Base-by-base conservation (phyloP, 495 filamentous ascomycete genomes). In the Choiromyces venosus region DNA sequence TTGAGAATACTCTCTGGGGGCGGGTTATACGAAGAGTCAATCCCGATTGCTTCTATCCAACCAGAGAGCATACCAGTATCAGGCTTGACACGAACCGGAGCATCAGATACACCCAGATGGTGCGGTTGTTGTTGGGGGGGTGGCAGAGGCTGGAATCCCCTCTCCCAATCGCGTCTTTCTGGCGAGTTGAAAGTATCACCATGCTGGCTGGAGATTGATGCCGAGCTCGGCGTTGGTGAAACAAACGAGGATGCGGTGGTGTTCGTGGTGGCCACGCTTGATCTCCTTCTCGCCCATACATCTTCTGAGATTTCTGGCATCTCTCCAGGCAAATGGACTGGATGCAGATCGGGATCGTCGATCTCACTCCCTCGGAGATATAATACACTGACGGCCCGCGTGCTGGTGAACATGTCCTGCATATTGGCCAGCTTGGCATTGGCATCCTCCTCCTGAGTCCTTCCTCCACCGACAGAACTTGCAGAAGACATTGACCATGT, bases 331-430 rank as follows among this genome's bases (percentile, higher is more conserved):
- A 98, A 84, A 64, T 86, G 84, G 38, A 97, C 93, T 0, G 95
- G 95, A 79, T 91, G 90, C 21, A 91, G 81, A 82, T 98, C 96
- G 3, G 94, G 93, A 79, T 99, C 95, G 79, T 99, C 95, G 19
- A 87, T 82, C 35, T 93, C 92, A 3, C 91, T 90, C 67, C 93
- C 96, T 56, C 89, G 88, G 21, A 99, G 87, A 77, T 91, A 92
- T 35, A 99, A 85, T 16, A 94, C 85, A 82, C 93, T 97, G 36
- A 93, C 88, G 4, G 93, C 89, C 18, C 92, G 87, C 3, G 93
- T 96, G 66, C 93, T 97, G 16, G 91, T 93, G 81, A 97, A 97
- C 95, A 98, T 98, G 77, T 96, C 94, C 80, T 97, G 92, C 80
- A 96, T 87, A 37, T 88, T 90, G 66, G 89, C 87, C 25, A 97